phyloP scores from a whole-genome alignment of 352 stramenopile species.

The Phytophthora capsici region DNA sequence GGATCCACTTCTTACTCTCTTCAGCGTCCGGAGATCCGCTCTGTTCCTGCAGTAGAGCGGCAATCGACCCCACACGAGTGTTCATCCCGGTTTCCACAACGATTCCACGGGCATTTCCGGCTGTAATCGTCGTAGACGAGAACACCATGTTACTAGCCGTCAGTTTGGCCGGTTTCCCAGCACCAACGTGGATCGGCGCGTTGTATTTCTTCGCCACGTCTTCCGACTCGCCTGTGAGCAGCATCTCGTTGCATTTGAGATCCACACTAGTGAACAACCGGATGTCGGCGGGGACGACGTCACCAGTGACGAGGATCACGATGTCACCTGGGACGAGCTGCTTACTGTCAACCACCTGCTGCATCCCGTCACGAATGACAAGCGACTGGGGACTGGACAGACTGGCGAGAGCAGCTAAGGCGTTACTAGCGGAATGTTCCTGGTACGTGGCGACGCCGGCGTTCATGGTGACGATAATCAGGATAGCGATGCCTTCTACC shows the following conservation, averaged over 20 bases:
- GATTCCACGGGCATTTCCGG: slow-evolving; percentile 71
- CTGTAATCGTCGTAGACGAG: slow-evolving; percentile 87
- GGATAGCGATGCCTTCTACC: slow-evolving; percentile 74
- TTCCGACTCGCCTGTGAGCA: slow-evolving; percentile 93
- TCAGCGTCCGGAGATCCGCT: slow-evolving; percentile 10
- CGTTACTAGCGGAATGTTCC: slow-evolving; percentile 70
- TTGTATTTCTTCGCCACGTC: slow-evolving; percentile 81
- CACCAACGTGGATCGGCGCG: slow-evolving; percentile 19
- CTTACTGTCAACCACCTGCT: slow-evolving; percentile 73
- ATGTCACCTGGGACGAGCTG: slow-evolving; percentile 81
- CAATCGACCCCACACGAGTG: slow-evolving; percentile 76
- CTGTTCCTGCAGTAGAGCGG: slow-evolving; percentile 61
- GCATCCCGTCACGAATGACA: slow-evolving; percentile 66
- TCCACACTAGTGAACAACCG: slow-evolving; percentile 87
- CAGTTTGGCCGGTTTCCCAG: slow-evolving; percentile 47
- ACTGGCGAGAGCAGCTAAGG: slow-evolving; percentile 61
- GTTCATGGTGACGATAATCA: slow-evolving; percentile 74
- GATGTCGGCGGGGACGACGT: slow-evolving; percentile 94
- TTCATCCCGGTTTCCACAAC: slow-evolving; percentile 81
- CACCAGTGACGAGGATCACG: slow-evolving; percentile 91
- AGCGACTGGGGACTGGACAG: slow-evolving; percentile 71
- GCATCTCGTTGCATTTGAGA: slow-evolving; percentile 93
- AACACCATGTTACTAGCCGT: slow-evolving; percentile 94
- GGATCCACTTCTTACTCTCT: slow-evolving; percentile 42
- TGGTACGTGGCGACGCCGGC: slow-evolving; percentile 65